phyloP scores from a whole-genome alignment of 163 green algal species.

The Scenedesmus sp. region DNA sequence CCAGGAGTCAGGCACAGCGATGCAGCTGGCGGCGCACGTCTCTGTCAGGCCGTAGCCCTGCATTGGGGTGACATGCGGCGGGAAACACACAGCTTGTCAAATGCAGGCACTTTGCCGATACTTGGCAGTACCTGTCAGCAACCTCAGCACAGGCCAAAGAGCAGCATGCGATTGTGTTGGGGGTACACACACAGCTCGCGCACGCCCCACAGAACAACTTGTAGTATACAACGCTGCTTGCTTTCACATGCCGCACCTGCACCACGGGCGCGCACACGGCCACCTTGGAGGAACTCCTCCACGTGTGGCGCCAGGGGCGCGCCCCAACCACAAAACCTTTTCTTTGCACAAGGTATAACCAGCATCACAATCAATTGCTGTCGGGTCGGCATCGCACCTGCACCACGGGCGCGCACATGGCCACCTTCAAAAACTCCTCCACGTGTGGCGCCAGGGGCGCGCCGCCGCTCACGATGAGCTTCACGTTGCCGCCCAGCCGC shows the following conservation, averaged over 20 bases:
- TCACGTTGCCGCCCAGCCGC: conserved; percentile 54
- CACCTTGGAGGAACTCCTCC: conserved; percentile 92
- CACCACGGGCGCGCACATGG: conserved; percentile 93
- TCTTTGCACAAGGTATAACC: too few species aligned
- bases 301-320: conserved; percentile 84
- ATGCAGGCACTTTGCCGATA: too few species aligned
- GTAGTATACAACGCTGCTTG: too few species aligned
- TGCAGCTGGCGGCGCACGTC: conserved; percentile 91
- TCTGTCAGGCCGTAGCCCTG: conserved; percentile 99
- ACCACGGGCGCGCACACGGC: conserved; percentile 91
- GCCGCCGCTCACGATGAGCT: conserved; percentile 79
- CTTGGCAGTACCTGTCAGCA: too few species aligned
- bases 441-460: conserved; percentile 86
- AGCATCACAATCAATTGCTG: too few species aligned
- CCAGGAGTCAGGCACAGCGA: conserved; percentile 79
- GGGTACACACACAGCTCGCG: too few species aligned
- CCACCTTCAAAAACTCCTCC: conserved; percentile 93
- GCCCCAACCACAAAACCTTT: conserved; percentile 51
- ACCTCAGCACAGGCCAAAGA: too few species aligned
- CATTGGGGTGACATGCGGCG: too few species aligned
- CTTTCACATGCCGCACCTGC: conserved; percentile 65
- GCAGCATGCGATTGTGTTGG: too few species aligned
- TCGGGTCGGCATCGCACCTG: conserved; percentile 62
- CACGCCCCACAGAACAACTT: too few species aligned
- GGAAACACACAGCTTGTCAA: too few species aligned